Conservation (phyloP, 768 basidiomycete genomes). For the Agrocybe chaxingu region DNA sequence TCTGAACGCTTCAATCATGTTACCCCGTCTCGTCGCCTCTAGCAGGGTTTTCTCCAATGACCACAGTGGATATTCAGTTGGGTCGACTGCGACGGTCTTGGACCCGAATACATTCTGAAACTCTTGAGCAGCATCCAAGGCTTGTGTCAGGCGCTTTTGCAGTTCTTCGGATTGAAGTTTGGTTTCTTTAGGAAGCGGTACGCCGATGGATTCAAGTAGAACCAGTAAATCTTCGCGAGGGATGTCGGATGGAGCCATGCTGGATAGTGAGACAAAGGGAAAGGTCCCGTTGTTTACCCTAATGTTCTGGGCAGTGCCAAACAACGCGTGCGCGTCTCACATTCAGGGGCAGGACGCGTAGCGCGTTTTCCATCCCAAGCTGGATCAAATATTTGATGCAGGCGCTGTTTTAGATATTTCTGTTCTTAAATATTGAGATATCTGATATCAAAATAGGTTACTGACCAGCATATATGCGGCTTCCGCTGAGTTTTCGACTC, state of each 20-base stretch:
- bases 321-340: no score
- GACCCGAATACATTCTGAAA: slow-evolving; percentile 13
- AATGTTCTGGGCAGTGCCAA: no score
- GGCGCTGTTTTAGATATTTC: no score
- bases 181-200: slow-evolving; percentile 22
- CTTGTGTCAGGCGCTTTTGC: slow-evolving; percentile 15
- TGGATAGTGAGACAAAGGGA: no score
- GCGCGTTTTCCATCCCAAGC: no score
- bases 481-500: no score
- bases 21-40: slow-evolving; percentile 16
- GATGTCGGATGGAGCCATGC: slow-evolving; percentile 1
- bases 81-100: slow-evolving; percentile 3
- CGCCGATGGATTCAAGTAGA: slow-evolving; percentile 23
- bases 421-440: no score
- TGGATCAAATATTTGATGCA: no score
- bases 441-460: no score
- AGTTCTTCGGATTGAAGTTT: slow-evolving; percentile 25
- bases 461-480: no score
- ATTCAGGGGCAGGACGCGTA: no score
- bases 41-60: slow-evolving; percentile 11
- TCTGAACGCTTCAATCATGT: slow-evolving; percentile 16
- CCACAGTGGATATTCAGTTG: slow-evolving; percentile 12
- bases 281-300: no score
- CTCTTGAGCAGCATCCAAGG: slow-evolving; percentile 25
- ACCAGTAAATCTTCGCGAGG: slow-evolving; percentile 22